phyloP scores from a whole-genome alignment of 2,329 filamentous ascomycete genomes.

The Plectosphaerella sp. region DNA sequence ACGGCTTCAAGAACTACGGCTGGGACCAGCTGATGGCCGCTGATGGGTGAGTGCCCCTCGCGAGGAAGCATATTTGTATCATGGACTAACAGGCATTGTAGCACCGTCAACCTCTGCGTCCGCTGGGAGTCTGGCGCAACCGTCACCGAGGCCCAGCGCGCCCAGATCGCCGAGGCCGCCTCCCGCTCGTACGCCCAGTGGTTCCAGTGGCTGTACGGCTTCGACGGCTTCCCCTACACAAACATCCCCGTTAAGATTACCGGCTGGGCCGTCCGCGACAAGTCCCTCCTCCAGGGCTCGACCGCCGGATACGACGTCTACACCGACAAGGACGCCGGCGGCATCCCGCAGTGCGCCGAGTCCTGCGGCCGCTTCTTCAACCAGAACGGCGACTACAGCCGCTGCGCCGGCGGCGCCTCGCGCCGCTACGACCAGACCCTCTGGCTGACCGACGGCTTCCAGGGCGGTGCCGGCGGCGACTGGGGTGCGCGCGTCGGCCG shows the following conservation, averaged over 20 bases:
- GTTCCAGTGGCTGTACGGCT: constrained; percentile 37
- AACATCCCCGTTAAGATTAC: constrained; percentile 34
- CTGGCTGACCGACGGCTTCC: constrained; percentile 40
- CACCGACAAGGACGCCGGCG: constrained; percentile 30
- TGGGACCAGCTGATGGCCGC: constrained; percentile 24
- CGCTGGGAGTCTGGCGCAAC: constrained; percentile 34
- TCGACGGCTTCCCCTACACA: constrained; percentile 35
- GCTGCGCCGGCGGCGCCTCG: constrained; percentile 29
- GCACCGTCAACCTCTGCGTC: constrained; percentile 32
- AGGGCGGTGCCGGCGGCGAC: constrained; percentile 38
- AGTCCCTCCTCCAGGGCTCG: constrained; percentile 28
- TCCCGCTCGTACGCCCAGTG: constrained; percentile 31
- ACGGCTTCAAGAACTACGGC: constrained; percentile 22
- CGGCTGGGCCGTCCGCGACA: constrained; percentile 35
- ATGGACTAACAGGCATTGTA: background rate
- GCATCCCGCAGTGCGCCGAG: constrained; percentile 33
- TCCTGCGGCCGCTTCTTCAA: constrained; percentile 38
- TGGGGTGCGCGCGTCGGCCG: constrained; percentile 39
- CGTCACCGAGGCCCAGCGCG: constrained; percentile 31
- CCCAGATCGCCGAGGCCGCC: constrained; percentile 27
- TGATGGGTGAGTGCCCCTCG: constrained; percentile 3
- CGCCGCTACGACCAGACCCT: constrained; percentile 39
- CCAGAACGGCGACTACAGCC: constrained; percentile 31
- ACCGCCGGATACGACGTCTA: constrained; percentile 32
- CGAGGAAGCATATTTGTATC: background rate